A percentile compares a stretch with the other conserved stretches of the same genome.
phyloP scores from a whole-genome alignment of 2,329 filamentous ascomycete species.

The Epichloe bromicola region DNA sequence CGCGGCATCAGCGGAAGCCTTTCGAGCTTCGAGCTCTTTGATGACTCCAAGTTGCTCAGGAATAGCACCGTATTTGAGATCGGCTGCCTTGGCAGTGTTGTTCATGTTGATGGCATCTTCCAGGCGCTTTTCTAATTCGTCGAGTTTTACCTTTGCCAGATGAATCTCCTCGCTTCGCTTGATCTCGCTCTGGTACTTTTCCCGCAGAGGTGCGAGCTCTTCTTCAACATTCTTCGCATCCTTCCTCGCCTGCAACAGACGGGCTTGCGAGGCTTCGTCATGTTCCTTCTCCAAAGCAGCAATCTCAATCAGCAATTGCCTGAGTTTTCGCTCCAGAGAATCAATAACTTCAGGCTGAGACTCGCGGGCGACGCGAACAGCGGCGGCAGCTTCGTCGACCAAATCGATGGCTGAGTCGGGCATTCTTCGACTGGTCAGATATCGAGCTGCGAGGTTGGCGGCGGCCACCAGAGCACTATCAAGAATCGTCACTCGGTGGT shows the following conservation, averaged over 20 bases:
- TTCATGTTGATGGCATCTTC: conserved; percentile 84
- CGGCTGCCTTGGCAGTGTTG: conserved; percentile 77
- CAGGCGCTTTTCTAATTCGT: conserved; percentile 78
- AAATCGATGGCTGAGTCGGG: conserved; percentile 95
- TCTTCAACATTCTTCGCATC: conserved; percentile 92
- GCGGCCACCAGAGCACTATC: conserved; percentile 87
- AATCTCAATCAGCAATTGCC: conserved; percentile 94
- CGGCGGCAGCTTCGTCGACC: conserved; percentile 90
- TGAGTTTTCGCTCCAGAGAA: conserved; percentile 77
- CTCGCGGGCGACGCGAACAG: conserved; percentile 89
- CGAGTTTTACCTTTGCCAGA: conserved; percentile 87
- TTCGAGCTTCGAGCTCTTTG: conserved; percentile 66
- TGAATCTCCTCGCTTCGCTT: conserved; percentile 83
- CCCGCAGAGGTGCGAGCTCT: conserved; percentile 77
- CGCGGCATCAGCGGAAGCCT: conserved; percentile 62
- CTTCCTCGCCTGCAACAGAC: conserved; percentile 70
- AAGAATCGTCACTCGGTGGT: conserved; percentile 93
- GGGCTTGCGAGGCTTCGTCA: conserved; percentile 78
- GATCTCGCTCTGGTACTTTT: conserved; percentile 94
- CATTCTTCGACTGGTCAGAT: conserved; percentile 79
- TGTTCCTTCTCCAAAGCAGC: conserved; percentile 89
- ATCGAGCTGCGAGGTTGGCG: conserved; percentile 83
- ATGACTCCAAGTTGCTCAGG: conserved; percentile 80
- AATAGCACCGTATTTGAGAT: conserved; percentile 94
- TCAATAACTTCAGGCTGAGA: conserved; percentile 94